phyloP scores from a whole-genome alignment of 495 filamentous ascomycete genomes.

The Trichoderma virens region DNA sequence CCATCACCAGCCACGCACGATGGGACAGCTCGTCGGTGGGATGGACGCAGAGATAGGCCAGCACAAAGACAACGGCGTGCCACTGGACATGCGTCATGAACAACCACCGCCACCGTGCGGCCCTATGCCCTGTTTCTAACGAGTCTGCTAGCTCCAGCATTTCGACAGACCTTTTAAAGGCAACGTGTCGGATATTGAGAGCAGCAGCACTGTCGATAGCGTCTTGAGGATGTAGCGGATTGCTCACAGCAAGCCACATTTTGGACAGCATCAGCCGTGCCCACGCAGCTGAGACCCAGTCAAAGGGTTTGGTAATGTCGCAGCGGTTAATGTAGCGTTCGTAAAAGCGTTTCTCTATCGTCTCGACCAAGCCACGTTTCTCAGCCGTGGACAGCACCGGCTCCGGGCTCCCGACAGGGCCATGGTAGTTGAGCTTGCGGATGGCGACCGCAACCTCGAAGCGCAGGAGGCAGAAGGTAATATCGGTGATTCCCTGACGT shows the following conservation, averaged over 20 bases:
- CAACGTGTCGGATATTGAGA: conserved; percentile 26
- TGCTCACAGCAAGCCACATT: conserved; percentile 56
- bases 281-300: conserved; percentile 5
- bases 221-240: conserved; percentile 40
- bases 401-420: neutral
- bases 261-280: conserved; percentile 52
- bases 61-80: conserved; percentile 61
- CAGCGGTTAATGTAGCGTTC: neutral
- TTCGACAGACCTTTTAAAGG: conserved; percentile 16
- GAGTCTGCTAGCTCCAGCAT: conserved; percentile 18
- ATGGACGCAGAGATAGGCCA: conserved; percentile 61
- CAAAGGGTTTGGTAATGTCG: too few species aligned
- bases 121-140: conserved; percentile 35
- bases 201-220: conserved; percentile 22
- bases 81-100: conserved; percentile 49
- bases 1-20: conserved; percentile 52
- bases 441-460: conserved; percentile 40
- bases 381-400: conserved; percentile 16
- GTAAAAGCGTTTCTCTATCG: conserved; percentile 24
- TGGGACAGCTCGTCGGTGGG: conserved; percentile 49
- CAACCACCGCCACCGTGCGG: conserved; percentile 17
- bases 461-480: conserved; percentile 59
- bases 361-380: conserved; percentile 19
- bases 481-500: conserved; percentile 54
- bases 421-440: conserved; percentile 23